Conservation (phyloP, 75 land plant species). For the Cryptomeria japonica region DNA sequence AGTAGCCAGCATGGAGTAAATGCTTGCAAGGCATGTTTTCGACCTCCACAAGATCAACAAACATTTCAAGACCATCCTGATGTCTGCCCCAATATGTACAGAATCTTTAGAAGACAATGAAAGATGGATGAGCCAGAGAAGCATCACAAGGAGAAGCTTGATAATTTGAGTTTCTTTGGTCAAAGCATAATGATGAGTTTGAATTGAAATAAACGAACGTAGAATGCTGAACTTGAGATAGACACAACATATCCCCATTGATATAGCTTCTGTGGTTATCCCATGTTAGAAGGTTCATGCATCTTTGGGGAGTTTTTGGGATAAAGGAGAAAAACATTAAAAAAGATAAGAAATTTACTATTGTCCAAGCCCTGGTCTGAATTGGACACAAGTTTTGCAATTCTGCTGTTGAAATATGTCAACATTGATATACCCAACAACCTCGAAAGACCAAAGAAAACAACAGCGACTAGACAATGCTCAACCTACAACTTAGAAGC, state of each 20-base stretch:
- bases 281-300: neutral
- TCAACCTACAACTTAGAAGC: too few relatives aligned
- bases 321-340: too few relatives aligned
- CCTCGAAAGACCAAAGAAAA: too few relatives aligned
- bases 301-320: neutral
- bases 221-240: conserved; percentile 27
- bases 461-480: too few relatives aligned
- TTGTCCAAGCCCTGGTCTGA: too few relatives aligned
- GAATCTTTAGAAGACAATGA: conserved; percentile 11
- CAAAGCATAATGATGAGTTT: conserved; percentile 32
- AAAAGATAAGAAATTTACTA: too few relatives aligned
- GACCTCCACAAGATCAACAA: conserved; percentile 29
- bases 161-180: conserved; percentile 33
- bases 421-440: too few relatives aligned
- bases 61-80: neutral
- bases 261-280: neutral
- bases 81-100: conserved; percentile 25
- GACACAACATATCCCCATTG: neutral
- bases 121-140: conserved; percentile 37
- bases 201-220: conserved; percentile 38
- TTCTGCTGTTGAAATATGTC: too few relatives aligned
- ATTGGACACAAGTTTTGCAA: too few relatives aligned
- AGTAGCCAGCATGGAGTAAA: conserved; percentile 45
- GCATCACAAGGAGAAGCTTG: conserved; percentile 63
- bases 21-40: conserved; percentile 47